Evolutionary conservation across 768 basidiomycete species (phyloP), one percentile per base, ranked within the genome.

Genomic region (Mycena epipterygia): DNA sequence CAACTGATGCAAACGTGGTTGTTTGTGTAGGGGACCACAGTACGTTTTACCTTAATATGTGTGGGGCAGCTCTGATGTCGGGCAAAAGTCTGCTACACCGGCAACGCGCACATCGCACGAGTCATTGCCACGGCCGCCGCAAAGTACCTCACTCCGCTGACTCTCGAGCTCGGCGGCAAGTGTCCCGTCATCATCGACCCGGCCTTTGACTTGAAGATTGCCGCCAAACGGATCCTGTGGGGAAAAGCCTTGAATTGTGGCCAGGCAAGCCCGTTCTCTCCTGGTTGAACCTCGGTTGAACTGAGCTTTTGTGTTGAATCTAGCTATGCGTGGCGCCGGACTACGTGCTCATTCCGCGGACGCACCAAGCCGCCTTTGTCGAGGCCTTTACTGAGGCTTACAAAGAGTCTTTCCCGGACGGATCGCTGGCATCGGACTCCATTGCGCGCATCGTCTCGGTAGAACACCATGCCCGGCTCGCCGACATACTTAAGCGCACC

Each of bases 171-270:
- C 19, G 79, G 81, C 13, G 78, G 79, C n/a, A 88, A 88, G 78
- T 83, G 80, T 37, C 85, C 87, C 3, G 86, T 84, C 3, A 67
- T 88, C 27, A 77, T 90, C 44, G 85, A 85, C 58, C 65, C 82
- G 9, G 84, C 67, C 14, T 68, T n/a, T 46, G 81, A 89, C 74
- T 71, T 90, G 71, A 79, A 84, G 7, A 68, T 90, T 35, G 86
- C 89, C 0, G 93, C 92, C 4, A 88, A 87, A 74, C 86, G 93
- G 11, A 85, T 92, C 37, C 78, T 93, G 30, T 91, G 88, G 86
- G 92, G 89, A 1, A 94, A 93, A 78, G 81, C 81, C 12, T 83
- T 80, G 66, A 93, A 94, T 70, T 83, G 88, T 2, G 93, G 93
- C 12, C 92, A 93, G 84, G 88, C 84, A 49, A 61, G 78, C 57